Evolutionary conservation across 202 grass and related monocot genomes (phyloP), one percentile per base, ranked within the genome.

Genomic region (Schoenoplectus triqueter): DNA sequence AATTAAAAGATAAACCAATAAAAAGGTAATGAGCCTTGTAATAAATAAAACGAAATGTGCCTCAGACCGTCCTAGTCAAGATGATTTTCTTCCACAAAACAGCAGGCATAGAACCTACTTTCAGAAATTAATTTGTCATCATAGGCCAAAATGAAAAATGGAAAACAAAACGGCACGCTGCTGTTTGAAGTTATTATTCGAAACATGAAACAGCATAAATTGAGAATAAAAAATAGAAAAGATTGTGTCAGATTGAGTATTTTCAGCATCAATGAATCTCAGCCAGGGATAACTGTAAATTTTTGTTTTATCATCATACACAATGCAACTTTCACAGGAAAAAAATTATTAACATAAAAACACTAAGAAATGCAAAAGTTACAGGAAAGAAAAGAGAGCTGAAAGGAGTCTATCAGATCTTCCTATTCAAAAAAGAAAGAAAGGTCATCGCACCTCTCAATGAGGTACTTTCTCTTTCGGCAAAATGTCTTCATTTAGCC

Each of bases 1-100:
- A n/a, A n/a, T 59, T 14, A n/a, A 59, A 59, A 59, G 3, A 59
- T 11, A 59, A 3, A 14, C 15, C 56, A n/a, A 11, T 4, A 59
- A 59, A 1, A 59, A 59, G 2, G 13, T 15, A n/a, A 56, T 14
- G 2, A 59, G 2, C 56, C 11, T 59, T 59, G 45, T n/a, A 11
- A 14, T 19, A 44, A 48, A 3, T n/a, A n/a, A n/a, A 59, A 84
- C 3, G n/a, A n/a, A n/a, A n/a, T 20, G 4, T 60, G 85, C 85
- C 85, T 86, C 85, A 86, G 76, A 86, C 85, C 76, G 85, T 86
- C 76, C 85, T 86, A 81, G 85, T 81, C 66, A 66, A 83, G 80
- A 80, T 81, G 14, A 22, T 21, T 2, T 42, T 80, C 63, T 80
- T 86, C 85, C 68, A 68, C 85, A 81, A 14, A 42, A 57, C 2